These are phyloP conservation scores for Polymyxa betae DNA, from an alignment of 208 protist genomes.

Conservation along the genomic window DNA sequence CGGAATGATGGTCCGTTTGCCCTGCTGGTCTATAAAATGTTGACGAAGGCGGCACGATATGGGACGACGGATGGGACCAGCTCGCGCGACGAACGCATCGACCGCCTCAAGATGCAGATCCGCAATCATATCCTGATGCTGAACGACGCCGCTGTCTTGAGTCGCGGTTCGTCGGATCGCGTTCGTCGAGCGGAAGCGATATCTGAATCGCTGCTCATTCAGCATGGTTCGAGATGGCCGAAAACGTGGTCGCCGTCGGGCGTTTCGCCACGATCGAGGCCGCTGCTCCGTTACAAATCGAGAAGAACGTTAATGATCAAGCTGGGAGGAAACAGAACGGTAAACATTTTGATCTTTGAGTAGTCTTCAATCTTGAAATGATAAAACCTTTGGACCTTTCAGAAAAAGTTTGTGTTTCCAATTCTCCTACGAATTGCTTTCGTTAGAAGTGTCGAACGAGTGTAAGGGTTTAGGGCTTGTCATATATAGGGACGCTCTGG, in stretches of 20 bases:
- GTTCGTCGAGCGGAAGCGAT: not conserved
- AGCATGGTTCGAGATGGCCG: slow-evolving; percentile 40
- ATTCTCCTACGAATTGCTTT: too few relatives aligned
- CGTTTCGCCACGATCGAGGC: not conserved
- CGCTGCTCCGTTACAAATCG: slow-evolving; percentile 2
- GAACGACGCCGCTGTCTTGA: not conserved
- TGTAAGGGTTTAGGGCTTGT: too few relatives aligned
- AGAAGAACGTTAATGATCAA: slow-evolving; percentile 24
- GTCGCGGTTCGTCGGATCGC: not conserved
- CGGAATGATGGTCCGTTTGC: too few relatives aligned
- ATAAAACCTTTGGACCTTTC: too few relatives aligned
- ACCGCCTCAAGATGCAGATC: slow-evolving; percentile 28
- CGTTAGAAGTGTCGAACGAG: too few relatives aligned
- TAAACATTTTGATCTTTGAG: too few relatives aligned
- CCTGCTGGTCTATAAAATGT: too few relatives aligned
- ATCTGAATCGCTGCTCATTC: not conserved
- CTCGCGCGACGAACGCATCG: not conserved
- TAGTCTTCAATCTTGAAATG: too few relatives aligned
- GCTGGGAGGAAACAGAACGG: not conserved
- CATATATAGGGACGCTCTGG: slow-evolving; percentile 44
- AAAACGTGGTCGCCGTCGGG: not conserved
- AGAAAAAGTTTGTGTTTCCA: too few relatives aligned
- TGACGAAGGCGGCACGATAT: not conserved
- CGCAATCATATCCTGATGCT: not conserved
- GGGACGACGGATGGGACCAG: slow-evolving; percentile 28